Evolutionary conservation across 441 rosid species (phyloP), one percentile per base, ranked within the genome.

Genomic region (Capsella rubella): DNA sequence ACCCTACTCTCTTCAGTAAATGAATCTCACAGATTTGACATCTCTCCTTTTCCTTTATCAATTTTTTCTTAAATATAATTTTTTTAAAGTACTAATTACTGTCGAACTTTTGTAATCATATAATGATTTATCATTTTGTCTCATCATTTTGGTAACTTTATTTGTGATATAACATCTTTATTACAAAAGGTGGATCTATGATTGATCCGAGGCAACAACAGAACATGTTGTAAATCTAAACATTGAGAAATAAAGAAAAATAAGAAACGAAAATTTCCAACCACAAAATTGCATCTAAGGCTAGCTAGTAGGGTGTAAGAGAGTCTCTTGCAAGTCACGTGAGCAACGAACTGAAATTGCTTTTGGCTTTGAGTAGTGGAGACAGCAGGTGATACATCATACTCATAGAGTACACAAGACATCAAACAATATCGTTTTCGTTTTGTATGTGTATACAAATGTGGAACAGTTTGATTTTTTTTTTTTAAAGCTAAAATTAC

Each of bases 311-410:
- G 64, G 42, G 65, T 56, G 52, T 47, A 47, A 47, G 37, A 47
- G 57, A 57, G 71, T 73, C 50, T 28, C 66, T 73, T 65, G 72
- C 37, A 73, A 37, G 77, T 55, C 72, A 73, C 66, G 71, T 73
- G 71, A 65, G 52, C 28, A 8, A 12, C 58, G 34, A 73, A 37
- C 59, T 39, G 15, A 37, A 43, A 43, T 54, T 43, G 64, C 49
- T 63, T 72, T 72, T 72, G 69, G 63, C 46, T 37, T 72, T 34
- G 1, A 31, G 35, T 21, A 63, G 50, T 64, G 39, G 45, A 71
- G 61, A 72, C 47, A 52, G 12, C 49, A 52, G 12, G 35, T 61
- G 35, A 60, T 42, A 50, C 3, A 57, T 57, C 62, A 56, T 10
- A 37, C 21, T 56, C 61, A 57, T 18, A 37, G 13, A 47, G 51